A percentile compares a stretch with the other conserved stretches of the same genome.
These are phyloP conservation scores for Fagus crenata DNA, from an alignment of 306 rosid species.

Conservation along the genomic window DNA sequence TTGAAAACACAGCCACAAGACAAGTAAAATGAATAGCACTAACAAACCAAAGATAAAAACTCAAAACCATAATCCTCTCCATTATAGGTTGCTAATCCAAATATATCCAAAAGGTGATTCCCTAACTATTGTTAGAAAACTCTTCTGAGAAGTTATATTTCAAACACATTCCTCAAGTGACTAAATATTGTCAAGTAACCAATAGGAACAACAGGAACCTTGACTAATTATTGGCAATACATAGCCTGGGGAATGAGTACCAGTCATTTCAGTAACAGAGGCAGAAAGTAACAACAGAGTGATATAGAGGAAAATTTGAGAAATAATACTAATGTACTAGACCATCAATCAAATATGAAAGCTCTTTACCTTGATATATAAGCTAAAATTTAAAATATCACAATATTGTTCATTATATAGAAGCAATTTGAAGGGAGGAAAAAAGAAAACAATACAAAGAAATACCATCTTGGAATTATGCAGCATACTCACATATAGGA, in stretches of 20 bases:
- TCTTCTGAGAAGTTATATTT: not conserved
- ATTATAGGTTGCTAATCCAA: not conserved
- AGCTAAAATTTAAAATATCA: not conserved
- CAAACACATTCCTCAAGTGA: not conserved
- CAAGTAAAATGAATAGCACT: not conserved
- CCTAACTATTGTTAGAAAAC: not conserved
- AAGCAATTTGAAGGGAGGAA: not conserved
- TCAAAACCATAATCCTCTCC: not conserved
- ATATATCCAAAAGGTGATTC: not conserved
- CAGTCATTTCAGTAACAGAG: not conserved
- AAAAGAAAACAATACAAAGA: not conserved
- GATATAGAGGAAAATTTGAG: not conserved
- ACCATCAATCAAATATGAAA: not conserved
- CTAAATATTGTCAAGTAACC: not conserved
- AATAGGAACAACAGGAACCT: not conserved
- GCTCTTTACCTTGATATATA: not conserved
- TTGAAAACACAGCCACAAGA: not conserved
- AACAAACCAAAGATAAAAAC: not conserved
- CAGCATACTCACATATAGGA: not conserved
- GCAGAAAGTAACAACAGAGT: not conserved
- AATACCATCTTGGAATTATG: not conserved
- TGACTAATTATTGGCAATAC: not conserved
- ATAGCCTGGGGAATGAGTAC: not conserved
- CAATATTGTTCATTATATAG: not conserved
- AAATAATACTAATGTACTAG: not conserved